A percentile compares a stretch with the other conserved stretches of the same genome.
These are phyloP conservation scores for Aristolochia fimbriata DNA, from an alignment of 164 flowering plant species.

Conservation along the genomic window DNA sequence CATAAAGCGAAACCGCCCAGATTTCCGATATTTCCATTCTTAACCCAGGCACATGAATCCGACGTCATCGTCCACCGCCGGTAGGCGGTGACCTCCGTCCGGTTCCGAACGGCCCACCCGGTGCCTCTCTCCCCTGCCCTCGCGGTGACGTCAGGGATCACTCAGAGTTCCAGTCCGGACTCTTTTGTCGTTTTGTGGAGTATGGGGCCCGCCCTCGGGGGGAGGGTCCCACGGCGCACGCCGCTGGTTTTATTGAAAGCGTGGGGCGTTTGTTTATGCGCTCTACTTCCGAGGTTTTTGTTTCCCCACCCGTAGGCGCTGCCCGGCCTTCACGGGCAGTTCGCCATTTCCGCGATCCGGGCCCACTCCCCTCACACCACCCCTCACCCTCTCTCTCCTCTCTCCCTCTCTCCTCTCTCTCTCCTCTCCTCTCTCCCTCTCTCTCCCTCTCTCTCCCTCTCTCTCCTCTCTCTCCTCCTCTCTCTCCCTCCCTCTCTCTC, in stretches of 20 bases:
- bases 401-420: too few species aligned
- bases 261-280: constrained; percentile 1
- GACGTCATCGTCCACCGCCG: neutral
- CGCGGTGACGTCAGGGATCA: constrained; percentile 7
- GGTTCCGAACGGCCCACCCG: constrained; percentile 4
- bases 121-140: too few species aligned
- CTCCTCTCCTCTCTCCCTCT: too few species aligned
- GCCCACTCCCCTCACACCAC: too few species aligned
- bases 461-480: too few species aligned
- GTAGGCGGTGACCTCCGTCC: neutral
- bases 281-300: constrained; percentile 18
- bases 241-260: constrained; percentile 1
- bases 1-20: neutral
- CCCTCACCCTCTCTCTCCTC: too few species aligned
- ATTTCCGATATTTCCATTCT: neutral
- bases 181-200: constrained; percentile 12
- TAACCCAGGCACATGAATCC: neutral
- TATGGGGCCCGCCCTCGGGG: neutral
- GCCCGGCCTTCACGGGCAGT: constrained; percentile 1
- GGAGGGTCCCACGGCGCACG: neutral
- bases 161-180: constrained; percentile 1
- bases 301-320: constrained; percentile 5
- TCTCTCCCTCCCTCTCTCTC: too few species aligned
- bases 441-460: too few species aligned
- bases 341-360: too few species aligned